Conservation (phyloP, 2,329 filamentous ascomycete species). For the Microsporum canis region DNA sequence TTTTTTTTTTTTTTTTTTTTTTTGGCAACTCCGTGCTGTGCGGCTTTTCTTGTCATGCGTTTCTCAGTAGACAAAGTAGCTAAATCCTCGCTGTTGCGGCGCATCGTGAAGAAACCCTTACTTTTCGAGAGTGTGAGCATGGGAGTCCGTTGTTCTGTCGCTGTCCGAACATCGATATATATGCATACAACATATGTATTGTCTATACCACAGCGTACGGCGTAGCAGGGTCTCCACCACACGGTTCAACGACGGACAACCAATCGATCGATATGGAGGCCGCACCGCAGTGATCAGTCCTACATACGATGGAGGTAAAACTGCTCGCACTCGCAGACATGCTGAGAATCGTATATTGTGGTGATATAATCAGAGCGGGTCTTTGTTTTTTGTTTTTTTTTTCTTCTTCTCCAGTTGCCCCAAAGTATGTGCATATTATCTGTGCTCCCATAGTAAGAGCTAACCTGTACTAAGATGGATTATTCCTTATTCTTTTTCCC, state of each 20-base stretch:
- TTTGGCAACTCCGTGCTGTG: background rate
- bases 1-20: background rate
- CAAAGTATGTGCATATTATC: slow-evolving; percentile 1
- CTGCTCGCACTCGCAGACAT: background rate
- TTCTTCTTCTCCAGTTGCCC: background rate
- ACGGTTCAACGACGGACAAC: background rate
- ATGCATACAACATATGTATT: background rate
- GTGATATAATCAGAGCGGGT: background rate
- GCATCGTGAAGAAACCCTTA: background rate
- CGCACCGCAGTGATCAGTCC: background rate
- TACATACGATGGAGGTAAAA: background rate
- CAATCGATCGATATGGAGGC: background rate
- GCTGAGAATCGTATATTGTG: background rate
- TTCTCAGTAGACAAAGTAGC: background rate
- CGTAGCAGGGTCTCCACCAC: background rate
- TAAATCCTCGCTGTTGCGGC: background rate
- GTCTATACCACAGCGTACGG: background rate
- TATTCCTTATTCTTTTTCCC: background rate
- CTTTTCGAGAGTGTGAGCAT: background rate
- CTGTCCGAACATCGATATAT: background rate
- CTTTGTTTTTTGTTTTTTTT: background rate
- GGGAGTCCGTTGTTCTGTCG: background rate
- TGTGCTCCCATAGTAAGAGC: background rate
- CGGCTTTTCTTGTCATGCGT: background rate
- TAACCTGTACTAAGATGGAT: background rate